A percentile compares a stretch with the other conserved stretches of the same genome.
Conservation (phyloP, 2,329 filamentous ascomycete species). For the Sporothrix brunneoviolacea region DNA sequence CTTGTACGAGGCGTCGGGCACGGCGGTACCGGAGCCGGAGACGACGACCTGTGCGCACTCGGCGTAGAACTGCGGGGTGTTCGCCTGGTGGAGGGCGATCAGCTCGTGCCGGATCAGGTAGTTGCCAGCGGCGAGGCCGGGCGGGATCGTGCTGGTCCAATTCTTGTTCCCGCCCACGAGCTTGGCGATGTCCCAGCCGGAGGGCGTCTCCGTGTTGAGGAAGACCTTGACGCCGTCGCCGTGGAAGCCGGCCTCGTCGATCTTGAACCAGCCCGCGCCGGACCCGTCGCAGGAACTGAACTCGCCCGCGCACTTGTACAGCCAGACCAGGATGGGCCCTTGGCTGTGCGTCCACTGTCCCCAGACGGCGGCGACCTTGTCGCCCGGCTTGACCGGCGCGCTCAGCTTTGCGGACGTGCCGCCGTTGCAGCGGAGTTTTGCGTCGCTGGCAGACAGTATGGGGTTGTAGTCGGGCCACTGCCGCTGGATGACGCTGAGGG, state of each 20-base stretch:
- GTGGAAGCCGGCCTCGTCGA: slow-evolving; percentile 41
- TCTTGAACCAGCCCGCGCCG: slow-evolving; percentile 52
- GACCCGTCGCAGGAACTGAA: slow-evolving; percentile 46
- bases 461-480: slow-evolving; percentile 55
- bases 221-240: slow-evolving; percentile 22
- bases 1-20: slow-evolving; percentile 23
- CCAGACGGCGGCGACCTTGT: slow-evolving; percentile 44
- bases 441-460: slow-evolving; percentile 39
- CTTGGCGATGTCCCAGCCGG: slow-evolving; percentile 24
- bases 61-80: slow-evolving; percentile 46
- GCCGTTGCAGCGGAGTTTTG: slow-evolving; percentile 50
- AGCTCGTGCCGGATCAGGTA: slow-evolving; percentile 53
- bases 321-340: slow-evolving; percentile 53
- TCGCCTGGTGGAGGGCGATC: slow-evolving; percentile 48
- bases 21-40: slow-evolving; percentile 28
- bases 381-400: slow-evolving; percentile 41
- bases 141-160: slow-evolving; percentile 46
- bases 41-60: slow-evolving; percentile 48
- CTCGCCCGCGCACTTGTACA: slow-evolving; percentile 44
- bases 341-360: slow-evolving; percentile 52
- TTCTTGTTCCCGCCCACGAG: slow-evolving; percentile 27
- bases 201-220: slow-evolving; percentile 21
- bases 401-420: slow-evolving; percentile 40
- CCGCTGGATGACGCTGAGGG: slow-evolving; percentile 48
- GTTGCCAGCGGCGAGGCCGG: slow-evolving; percentile 42